Conservation (phyloP, 176 grass and related monocot species). For the Rhynchospora tenuis region DNA sequence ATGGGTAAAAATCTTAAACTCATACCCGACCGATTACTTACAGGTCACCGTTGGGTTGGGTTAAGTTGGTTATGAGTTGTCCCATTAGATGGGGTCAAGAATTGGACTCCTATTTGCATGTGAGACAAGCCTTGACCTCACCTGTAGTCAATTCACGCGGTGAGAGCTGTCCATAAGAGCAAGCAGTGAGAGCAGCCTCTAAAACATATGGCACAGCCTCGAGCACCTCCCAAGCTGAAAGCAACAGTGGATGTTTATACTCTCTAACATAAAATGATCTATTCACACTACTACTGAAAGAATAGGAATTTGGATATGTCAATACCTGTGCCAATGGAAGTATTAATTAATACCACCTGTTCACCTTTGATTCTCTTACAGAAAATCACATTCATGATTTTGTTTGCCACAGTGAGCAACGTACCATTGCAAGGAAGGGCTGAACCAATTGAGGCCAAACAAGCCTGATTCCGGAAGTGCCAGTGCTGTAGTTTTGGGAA, state of each 20-base stretch:
- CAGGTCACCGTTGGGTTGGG: no score
- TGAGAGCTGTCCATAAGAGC: constrained; percentile 63
- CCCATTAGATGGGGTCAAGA: no score
- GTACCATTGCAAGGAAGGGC: constrained; percentile 71
- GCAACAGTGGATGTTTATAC: neutral
- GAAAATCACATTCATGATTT: constrained; percentile 32
- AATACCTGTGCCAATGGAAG: neutral
- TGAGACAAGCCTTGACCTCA: constrained; percentile 13
- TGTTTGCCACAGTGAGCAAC: constrained; percentile 60
- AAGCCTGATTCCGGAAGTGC: constrained; percentile 95
- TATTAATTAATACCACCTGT: neutral
- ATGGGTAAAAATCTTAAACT: no score
- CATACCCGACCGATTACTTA: no score
- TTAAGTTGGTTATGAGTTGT: no score
- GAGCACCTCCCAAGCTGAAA: constrained; percentile 37
- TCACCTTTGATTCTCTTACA: constrained; percentile 11
- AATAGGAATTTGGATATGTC: neutral
- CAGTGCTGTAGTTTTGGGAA: constrained; percentile 85
- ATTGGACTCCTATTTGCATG: neutral
- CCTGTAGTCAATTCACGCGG: constrained; percentile 75
- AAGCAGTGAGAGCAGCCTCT: constrained; percentile 67
- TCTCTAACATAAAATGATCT: neutral
- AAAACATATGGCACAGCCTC: constrained; percentile 84
- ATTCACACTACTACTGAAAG: constrained; percentile 8
- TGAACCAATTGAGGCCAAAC: constrained; percentile 60